A percentile compares a stretch with the other conserved stretches of the same genome.
phyloP scores from a whole-genome alignment of 306 rosid species.

The Sindora glabra region DNA sequence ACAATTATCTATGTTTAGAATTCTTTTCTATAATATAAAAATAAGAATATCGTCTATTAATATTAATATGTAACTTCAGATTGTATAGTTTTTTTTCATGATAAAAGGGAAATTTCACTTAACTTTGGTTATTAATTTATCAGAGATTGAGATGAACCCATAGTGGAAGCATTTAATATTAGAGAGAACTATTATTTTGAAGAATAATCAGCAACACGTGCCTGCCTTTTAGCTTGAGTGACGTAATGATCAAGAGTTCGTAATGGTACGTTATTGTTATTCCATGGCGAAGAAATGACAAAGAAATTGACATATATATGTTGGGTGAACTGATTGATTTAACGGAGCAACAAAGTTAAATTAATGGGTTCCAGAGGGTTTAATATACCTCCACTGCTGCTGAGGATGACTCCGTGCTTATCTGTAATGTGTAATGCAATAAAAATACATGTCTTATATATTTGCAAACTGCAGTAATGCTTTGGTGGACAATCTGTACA shows the following conservation, averaged over 20 bases:
- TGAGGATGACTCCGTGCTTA: constrained; percentile 29
- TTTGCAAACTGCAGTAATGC: no score
- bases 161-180: constrained; percentile 1
- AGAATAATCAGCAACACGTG: constrained; percentile 20
- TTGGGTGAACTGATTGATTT: constrained; percentile 16
- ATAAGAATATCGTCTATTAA: no score
- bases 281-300: constrained; percentile 27
- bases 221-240: constrained; percentile 24
- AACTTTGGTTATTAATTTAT: not conserved
- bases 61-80: no score
- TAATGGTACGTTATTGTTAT: constrained; percentile 2
- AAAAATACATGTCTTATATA: no score
- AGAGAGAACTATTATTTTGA: constrained; percentile 14
- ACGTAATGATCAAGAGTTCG: constrained; percentile 30
- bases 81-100: no score
- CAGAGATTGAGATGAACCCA: constrained; percentile 7
- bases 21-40: no score
- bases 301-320: not conserved
- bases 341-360: constrained; percentile 19
- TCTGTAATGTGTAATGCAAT: not conserved
- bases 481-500: no score
- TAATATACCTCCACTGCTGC: not conserved
- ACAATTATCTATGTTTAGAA: no score
- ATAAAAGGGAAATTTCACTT: no score
- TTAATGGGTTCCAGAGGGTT: constrained; percentile 9